These are phyloP conservation scores for Coemansia asiatica DNA, from an alignment of 192 early-diverging fungal genomes.

Conservation along the genomic window DNA sequence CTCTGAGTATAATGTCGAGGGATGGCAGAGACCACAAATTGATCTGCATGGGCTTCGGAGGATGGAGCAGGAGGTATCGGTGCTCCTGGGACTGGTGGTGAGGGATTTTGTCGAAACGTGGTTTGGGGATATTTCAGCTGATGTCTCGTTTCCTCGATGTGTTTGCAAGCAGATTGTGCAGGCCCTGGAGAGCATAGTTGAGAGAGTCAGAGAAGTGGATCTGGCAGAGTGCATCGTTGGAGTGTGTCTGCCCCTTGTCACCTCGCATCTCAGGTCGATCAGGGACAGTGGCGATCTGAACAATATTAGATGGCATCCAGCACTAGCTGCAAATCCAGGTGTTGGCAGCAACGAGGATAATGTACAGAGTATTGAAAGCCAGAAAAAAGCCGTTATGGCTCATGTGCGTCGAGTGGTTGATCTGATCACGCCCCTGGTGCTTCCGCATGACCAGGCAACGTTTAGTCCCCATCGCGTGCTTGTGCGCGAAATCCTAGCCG, in stretches of 20 bases:
- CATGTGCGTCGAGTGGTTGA: conserved; percentile 68
- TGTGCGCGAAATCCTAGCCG: conserved; percentile 73
- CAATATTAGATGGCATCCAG: conserved; percentile 3
- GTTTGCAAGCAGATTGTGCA: conserved; percentile 31
- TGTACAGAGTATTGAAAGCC: conserved; percentile 23
- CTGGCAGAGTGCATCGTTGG: conserved; percentile 61
- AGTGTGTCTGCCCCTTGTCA: conserved; percentile 69
- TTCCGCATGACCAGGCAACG: conserved; percentile 59
- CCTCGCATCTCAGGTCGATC: conserved; percentile 53
- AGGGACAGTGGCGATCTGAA: not conserved
- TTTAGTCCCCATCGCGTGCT: conserved; percentile 63
- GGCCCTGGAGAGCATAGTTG: conserved; percentile 30
- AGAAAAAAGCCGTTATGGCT: conserved; percentile 52
- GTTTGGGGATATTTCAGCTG: conserved; percentile 48
- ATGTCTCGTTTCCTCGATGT: conserved; percentile 43
- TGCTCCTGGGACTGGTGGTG: conserved; percentile 30
- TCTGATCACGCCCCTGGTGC: conserved; percentile 63
- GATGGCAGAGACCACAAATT: not conserved
- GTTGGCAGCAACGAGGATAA: not conserved
- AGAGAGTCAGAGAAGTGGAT: conserved; percentile 54
- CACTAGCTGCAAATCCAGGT: not conserved
- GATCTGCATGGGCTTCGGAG: not conserved
- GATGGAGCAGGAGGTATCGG: conserved; percentile 6
- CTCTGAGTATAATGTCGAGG: conserved; percentile 11
- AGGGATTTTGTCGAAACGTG: conserved; percentile 56